Conservation (phyloP, 768 basidiomycete species). For the Phlegmacium glaucopus region DNA sequence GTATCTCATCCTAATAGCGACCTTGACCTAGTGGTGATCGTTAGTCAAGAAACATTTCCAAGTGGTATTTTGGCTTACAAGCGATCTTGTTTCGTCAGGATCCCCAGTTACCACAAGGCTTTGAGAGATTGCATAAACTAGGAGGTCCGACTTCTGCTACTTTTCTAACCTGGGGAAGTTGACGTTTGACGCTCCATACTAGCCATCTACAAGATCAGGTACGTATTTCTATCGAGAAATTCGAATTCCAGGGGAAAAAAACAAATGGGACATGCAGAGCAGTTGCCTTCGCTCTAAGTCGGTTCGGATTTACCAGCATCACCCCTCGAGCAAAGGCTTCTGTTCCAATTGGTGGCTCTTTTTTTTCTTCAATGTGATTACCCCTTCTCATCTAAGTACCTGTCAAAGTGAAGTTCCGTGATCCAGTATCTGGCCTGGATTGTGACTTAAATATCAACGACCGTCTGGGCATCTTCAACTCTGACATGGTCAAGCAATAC, state of each 20-base stretch:
- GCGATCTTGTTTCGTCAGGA: constrained; percentile 26
- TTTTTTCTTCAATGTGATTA: neutral
- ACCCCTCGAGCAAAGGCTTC: constrained; percentile 28
- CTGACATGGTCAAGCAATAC: constrained; percentile 49
- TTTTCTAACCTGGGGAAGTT: neutral
- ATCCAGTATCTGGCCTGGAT: constrained; percentile 35
- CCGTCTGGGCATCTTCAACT: constrained; percentile 51
- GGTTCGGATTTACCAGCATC: constrained; percentile 31
- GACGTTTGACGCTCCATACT: neutral
- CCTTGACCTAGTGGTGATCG: constrained; percentile 50
- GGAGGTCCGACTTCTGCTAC: constrained; percentile 7
- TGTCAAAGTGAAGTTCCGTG: constrained; percentile 47
- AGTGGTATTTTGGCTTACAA: neutral
- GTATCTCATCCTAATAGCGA: constrained; percentile 39
- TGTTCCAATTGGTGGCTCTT: constrained; percentile 40
- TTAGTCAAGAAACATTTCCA: constrained; percentile 22
- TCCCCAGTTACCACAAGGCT: constrained; percentile 15
- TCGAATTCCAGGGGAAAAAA: neutral
- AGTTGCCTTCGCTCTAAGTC: constrained; percentile 25
- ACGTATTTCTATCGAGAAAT: neutral
- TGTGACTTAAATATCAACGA: constrained; percentile 66
- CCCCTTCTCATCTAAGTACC: constrained; percentile 3
- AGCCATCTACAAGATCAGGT: constrained; percentile 29
- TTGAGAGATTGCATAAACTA: neutral
- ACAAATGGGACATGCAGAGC: constrained; percentile 16